phyloP scores from a whole-genome alignment of 164 flowering plant genomes.

The Vitis cinerea region DNA sequence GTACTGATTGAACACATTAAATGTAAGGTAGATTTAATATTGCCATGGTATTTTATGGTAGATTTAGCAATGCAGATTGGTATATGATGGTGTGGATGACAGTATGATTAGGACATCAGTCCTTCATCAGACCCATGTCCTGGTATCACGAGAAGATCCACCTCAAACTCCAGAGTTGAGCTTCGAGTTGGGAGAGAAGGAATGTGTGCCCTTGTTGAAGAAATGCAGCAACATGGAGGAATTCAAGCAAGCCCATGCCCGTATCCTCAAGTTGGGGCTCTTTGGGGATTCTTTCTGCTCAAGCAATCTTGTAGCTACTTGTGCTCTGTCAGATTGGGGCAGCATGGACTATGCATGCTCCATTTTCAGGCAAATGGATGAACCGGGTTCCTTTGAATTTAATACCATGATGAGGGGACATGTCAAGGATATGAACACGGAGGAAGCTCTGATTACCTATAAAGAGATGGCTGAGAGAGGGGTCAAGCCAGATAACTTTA shows the following conservation, averaged over 20 bases:
- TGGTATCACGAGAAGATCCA: constrained; percentile 24
- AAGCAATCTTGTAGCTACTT: constrained; percentile 53
- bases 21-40: too few relatives aligned
- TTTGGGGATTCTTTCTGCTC: constrained; percentile 34
- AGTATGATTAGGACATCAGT: constrained; percentile 59
- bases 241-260: constrained; percentile 69
- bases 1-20: too few relatives aligned
- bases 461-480: constrained; percentile 57
- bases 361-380: constrained; percentile 55
- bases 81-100: constrained; percentile 30
- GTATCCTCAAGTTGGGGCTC: constrained; percentile 55
- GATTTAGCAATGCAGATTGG: neutral
- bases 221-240: constrained; percentile 67
- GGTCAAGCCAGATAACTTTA: constrained; percentile 56
- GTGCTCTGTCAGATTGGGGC: constrained; percentile 77
- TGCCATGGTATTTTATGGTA: too few relatives aligned
- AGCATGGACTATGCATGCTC: constrained; percentile 83
- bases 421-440: constrained; percentile 36
- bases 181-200: constrained; percentile 42
- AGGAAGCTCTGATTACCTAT: constrained; percentile 45
- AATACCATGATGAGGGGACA: constrained; percentile 77
- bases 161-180: constrained; percentile 24
- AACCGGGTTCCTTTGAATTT: constrained; percentile 59
- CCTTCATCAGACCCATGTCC: constrained; percentile 40
- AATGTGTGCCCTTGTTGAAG: constrained; percentile 46